Evolutionary conservation across 2,329 filamentous ascomycete species (phyloP).

Genomic region (Colletotrichum cordylinicola): DNA sequence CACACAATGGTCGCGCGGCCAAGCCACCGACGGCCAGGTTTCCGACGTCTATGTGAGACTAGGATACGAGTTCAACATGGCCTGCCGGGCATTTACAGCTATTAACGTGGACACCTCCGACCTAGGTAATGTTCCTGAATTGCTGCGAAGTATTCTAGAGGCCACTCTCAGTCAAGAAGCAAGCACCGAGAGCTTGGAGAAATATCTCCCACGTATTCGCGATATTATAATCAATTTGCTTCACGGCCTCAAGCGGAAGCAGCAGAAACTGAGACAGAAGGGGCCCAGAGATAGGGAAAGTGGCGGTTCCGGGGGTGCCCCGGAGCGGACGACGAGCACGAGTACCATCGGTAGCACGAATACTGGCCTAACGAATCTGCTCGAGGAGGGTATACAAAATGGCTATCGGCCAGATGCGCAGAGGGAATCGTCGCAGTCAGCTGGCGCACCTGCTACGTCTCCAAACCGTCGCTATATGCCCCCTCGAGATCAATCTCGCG

Average conservation of each 20-base stretch:
- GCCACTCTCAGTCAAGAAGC: slow-evolving; percentile 97
- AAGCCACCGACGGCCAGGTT: slow-evolving; percentile 91
- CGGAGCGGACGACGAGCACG: slow-evolving; percentile 61
- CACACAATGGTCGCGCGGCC: slow-evolving; percentile 94
- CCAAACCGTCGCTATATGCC: slow-evolving; percentile 52
- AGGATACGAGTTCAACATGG: slow-evolving; percentile 99
- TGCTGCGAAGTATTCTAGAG: slow-evolving; percentile 88
- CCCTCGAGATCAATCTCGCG: slow-evolving; percentile 57
- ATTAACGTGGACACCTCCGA: slow-evolving; percentile 97
- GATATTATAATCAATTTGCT: slow-evolving; percentile 99
- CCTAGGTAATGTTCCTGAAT: slow-evolving; percentile 92
- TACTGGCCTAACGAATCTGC: slow-evolving; percentile 61
- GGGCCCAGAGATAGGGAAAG: slow-evolving; percentile 63
- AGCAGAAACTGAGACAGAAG: slow-evolving; percentile 80
- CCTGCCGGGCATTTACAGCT: slow-evolving; percentile 92
- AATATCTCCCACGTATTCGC: slow-evolving; percentile 90
- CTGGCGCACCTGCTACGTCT: slow-evolving; percentile 36
- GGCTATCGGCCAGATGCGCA: slow-evolving; percentile 49
- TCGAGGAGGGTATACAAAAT: slow-evolving; percentile 65
- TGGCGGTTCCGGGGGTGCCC: slow-evolving; percentile 39
- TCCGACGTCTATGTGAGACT: slow-evolving; percentile 97
- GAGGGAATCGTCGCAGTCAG: slow-evolving; percentile 19
- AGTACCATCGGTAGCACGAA: slow-evolving; percentile 63
- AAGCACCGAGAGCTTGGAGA: slow-evolving; percentile 89
- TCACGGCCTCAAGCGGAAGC: slow-evolving; percentile 95